Conservation (phyloP, 805 yeast species). For the Sporopachydermia quercuum region DNA sequence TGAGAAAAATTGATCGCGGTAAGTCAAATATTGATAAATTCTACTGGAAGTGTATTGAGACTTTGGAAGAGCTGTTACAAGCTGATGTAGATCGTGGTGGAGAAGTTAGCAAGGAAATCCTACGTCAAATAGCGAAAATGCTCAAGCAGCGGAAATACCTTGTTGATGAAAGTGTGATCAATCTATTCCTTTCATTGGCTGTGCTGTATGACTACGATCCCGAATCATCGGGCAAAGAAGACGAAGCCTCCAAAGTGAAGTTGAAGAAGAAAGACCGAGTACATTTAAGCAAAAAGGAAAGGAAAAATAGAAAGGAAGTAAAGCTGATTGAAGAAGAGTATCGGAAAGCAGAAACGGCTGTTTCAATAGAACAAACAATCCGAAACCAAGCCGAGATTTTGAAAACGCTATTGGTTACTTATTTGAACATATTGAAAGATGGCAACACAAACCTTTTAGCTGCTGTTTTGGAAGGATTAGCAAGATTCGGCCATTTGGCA, state of each 20-base stretch:
- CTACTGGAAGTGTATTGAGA: slow-evolving; percentile 44
- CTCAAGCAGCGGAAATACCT: slow-evolving; percentile 59
- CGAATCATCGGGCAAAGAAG: slow-evolving; percentile 30
- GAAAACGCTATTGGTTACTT: slow-evolving; percentile 54
- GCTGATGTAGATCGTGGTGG: slow-evolving; percentile 67
- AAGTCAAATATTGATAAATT: slow-evolving; percentile 29
- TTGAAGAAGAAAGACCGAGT: slow-evolving; percentile 77
- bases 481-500: slow-evolving; percentile 82
- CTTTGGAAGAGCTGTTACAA: slow-evolving; percentile 52
- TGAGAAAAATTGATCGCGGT: slow-evolving; percentile 50
- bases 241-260: slow-evolving; percentile 30
- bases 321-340: slow-evolving; percentile 82
- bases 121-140: slow-evolving; percentile 52
- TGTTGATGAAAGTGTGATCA: slow-evolving; percentile 73
- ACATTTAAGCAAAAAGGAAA: slow-evolving; percentile 80
- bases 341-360: slow-evolving; percentile 73
- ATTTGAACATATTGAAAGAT: slow-evolving; percentile 60
- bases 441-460: slow-evolving; percentile 59
- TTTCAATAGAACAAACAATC: slow-evolving; percentile 80
- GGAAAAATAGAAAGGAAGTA: slow-evolving; percentile 75
- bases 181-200: slow-evolving; percentile 52
- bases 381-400: slow-evolving; percentile 72
- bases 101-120: slow-evolving; percentile 59
- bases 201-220: slow-evolving; percentile 64
- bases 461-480: slow-evolving; percentile 79